phyloP scores from a whole-genome alignment of 805 yeast species.

The Starmera amethionina region DNA sequence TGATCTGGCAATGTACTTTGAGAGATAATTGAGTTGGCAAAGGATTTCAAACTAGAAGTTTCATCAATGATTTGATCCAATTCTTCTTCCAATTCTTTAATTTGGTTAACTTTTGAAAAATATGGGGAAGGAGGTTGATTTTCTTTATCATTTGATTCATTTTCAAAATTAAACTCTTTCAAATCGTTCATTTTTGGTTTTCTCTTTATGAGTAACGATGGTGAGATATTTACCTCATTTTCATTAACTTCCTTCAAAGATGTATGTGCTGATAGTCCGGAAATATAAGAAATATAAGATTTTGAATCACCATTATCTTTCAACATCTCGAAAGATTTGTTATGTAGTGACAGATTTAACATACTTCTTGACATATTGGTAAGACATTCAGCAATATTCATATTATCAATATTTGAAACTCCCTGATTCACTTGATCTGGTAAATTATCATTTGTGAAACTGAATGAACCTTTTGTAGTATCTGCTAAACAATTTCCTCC shows the following conservation, averaged over 20 bases:
- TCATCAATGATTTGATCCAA: neutral
- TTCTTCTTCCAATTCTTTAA: neutral
- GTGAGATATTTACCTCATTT: conserved; percentile 5
- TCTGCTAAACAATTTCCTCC: conserved; percentile 4
- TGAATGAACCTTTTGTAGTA: conserved; percentile 8
- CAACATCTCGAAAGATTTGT: neutral
- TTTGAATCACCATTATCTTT: conserved; percentile 12
- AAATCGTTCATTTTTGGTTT: conserved; percentile 27
- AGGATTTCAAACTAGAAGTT: neutral
- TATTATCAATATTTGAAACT: conserved; percentile 16
- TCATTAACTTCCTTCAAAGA: neutral
- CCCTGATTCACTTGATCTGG: neutral
- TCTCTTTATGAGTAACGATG: neutral
- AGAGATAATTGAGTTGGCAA: neutral
- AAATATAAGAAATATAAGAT: conserved; percentile 52
- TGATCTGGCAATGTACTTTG: neutral
- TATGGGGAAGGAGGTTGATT: neutral
- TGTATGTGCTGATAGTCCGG: conserved; percentile 24
- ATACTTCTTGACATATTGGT: conserved; percentile 17
- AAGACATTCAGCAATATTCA: conserved; percentile 19
- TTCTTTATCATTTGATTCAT: conserved; percentile 1
- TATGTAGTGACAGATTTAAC: conserved; percentile 8
- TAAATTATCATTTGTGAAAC: conserved; percentile 10
- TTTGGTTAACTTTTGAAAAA: neutral
- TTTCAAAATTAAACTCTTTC: conserved; percentile 32